Evolutionary conservation across 73 alveolate species (phyloP).

Genomic region (Urostyla sp.): DNA sequence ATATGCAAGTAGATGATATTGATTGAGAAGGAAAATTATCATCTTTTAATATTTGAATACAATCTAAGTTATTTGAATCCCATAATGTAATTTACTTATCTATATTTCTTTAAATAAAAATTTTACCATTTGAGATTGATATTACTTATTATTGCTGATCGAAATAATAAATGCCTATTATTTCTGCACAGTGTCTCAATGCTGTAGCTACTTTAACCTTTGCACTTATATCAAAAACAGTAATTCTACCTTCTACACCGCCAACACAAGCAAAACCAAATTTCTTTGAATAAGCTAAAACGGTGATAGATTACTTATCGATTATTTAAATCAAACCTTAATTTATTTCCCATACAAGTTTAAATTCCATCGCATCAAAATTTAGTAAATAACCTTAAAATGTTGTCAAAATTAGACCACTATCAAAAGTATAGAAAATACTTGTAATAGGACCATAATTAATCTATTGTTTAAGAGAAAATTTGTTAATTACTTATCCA

Average conservation of each 20-base stretch:
- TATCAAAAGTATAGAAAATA: slow-evolving; percentile 2
- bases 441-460: slow-evolving; percentile 48
- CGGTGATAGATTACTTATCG: slow-evolving; percentile 28
- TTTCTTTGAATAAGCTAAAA: slow-evolving; percentile 14
- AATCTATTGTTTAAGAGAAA: background rate
- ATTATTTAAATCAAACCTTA: background rate
- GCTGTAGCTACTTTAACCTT: slow-evolving; percentile 25
- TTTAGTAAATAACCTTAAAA: slow-evolving; percentile 27
- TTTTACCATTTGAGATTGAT: too few relatives aligned
- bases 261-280: slow-evolving; percentile 20
- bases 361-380: slow-evolving; percentile 44
- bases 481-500: slow-evolving; percentile 11
- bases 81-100: slow-evolving; percentile 39
- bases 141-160: slow-evolving; percentile 15
- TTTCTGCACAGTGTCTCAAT: slow-evolving; percentile 18
- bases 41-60: slow-evolving; percentile 23
- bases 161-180: slow-evolving; percentile 15
- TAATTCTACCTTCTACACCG: slow-evolving; percentile 45
- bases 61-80: slow-evolving; percentile 50
- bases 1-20: slow-evolving; percentile 19
- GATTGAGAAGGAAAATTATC: background rate
- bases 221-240: slow-evolving; percentile 28
- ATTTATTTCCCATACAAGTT: slow-evolving; percentile 29
- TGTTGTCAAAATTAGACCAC: slow-evolving; percentile 51
- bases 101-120: too few relatives aligned